Conservation (phyloP, 1,284 basidiomycete species). For the Amylostereum areolatum region DNA sequence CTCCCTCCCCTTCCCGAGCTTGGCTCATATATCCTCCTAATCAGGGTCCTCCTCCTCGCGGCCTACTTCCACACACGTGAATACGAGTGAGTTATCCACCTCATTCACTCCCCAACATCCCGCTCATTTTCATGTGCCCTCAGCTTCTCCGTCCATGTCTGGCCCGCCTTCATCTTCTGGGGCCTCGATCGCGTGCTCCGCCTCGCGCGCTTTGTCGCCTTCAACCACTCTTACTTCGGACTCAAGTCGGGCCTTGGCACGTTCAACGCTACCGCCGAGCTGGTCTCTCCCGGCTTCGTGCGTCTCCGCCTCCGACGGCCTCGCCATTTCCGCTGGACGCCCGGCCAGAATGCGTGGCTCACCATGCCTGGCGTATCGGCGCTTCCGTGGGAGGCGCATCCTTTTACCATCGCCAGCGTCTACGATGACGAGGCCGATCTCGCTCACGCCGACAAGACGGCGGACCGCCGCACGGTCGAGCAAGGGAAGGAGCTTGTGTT, state of each 20-base stretch:
- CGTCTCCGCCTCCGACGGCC: conserved; percentile 41
- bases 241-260: conserved; percentile 18
- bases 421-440: conserved; percentile 18
- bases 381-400: conserved; percentile 44
- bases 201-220: conserved; percentile 38
- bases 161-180: conserved; percentile 62
- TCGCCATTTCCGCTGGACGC: conserved; percentile 32
- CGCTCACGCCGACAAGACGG: conserved; percentile 3
- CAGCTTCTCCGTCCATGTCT: conserved; percentile 33
- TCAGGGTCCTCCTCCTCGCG: conserved; percentile 18
- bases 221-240: conserved; percentile 43
- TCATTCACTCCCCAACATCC: background rate
- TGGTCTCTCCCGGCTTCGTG: conserved; percentile 43
- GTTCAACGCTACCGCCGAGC: conserved; percentile 36
- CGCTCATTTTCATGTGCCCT: conserved; percentile 1
- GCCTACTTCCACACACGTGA: conserved; percentile 29
- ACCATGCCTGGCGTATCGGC: conserved; percentile 36
- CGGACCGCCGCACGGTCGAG: background rate
- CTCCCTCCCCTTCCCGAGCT: background rate
- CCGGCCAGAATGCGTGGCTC: conserved; percentile 49
- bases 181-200: conserved; percentile 56
- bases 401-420: conserved; percentile 45
- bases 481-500: conserved; percentile 40
- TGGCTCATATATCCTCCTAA: background rate
- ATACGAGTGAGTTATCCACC: conserved; percentile 16